phyloP scores from a whole-genome alignment of 495 filamentous ascomycete species.

The Lentithecium fluviatile region DNA sequence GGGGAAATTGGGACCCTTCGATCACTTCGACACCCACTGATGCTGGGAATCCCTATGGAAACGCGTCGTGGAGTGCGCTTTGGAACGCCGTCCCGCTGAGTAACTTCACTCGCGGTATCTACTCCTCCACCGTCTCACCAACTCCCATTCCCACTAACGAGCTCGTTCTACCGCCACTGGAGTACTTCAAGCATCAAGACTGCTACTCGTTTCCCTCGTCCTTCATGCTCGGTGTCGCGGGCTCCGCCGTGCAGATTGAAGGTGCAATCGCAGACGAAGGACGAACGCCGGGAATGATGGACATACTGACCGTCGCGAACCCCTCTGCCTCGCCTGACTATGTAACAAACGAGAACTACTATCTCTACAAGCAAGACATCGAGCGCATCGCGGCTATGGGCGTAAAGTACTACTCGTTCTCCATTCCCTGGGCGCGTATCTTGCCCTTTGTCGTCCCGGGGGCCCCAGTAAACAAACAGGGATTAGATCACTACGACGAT shows the following conservation, averaged over 20 bases:
- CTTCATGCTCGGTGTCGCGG: slow-evolving; percentile 39
- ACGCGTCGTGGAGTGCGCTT: slow-evolving; percentile 15
- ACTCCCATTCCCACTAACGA: slow-evolving; percentile 24
- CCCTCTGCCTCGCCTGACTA: slow-evolving; percentile 38
- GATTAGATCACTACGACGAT: slow-evolving; percentile 50
- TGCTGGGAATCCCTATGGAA: slow-evolving; percentile 18
- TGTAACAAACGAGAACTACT: slow-evolving; percentile 52
- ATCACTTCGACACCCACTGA: slow-evolving; percentile 15
- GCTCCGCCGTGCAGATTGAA: slow-evolving; percentile 37
- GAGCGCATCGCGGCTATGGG: slow-evolving; percentile 50
- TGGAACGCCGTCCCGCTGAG: slow-evolving; percentile 6
- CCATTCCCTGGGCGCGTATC: slow-evolving; percentile 50
- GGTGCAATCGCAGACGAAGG: slow-evolving; percentile 36
- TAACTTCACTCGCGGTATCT: slow-evolving; percentile 16
- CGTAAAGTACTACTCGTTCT: slow-evolving; percentile 51
- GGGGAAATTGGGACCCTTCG: neutral
- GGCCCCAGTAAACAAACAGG: slow-evolving; percentile 48
- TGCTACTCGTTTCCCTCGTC: slow-evolving; percentile 31
- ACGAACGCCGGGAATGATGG: slow-evolving; percentile 37
- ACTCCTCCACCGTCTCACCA: slow-evolving; percentile 21
- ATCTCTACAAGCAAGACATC: slow-evolving; percentile 55
- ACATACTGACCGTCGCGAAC: slow-evolving; percentile 38
- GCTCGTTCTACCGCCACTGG: slow-evolving; percentile 17
- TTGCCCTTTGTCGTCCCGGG: slow-evolving; percentile 48
- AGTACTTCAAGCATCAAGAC: slow-evolving; percentile 29